Percentiles rank a stretch among this genome's conserved stretches.
Evolutionary conservation across 805 yeast species (phyloP).

Genomic region (Metschnikowia drakensbergensis): DNA sequence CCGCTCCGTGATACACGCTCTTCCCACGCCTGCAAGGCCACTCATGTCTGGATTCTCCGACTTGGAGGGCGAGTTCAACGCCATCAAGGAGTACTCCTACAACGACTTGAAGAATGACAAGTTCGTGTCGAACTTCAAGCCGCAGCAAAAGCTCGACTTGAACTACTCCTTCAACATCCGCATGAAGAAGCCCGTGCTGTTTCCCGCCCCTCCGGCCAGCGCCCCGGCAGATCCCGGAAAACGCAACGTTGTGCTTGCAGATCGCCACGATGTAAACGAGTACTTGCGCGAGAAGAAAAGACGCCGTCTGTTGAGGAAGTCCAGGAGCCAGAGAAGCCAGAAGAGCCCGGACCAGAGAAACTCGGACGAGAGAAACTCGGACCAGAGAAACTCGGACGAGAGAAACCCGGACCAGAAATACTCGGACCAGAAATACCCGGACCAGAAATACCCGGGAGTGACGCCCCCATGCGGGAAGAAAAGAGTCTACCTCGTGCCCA

Average conservation of each 20-base stretch:
- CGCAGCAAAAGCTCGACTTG: not conserved
- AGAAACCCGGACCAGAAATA: too few relatives aligned
- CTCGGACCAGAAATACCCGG: too few relatives aligned
- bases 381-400: too few relatives aligned
- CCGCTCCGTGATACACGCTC: too few relatives aligned
- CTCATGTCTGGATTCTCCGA: not conserved
- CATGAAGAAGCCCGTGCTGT: not conserved
- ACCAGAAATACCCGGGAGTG: too few relatives aligned
- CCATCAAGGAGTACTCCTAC: slow-evolving; percentile 23
- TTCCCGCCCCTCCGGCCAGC: not conserved
- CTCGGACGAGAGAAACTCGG: too few relatives aligned
- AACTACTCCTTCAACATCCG: slow-evolving; percentile 6
- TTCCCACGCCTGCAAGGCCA: not conserved
- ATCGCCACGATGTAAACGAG: not conserved
- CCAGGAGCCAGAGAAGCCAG: not conserved
- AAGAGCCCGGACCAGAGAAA: too few relatives aligned
- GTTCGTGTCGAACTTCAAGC: slow-evolving; percentile 19
- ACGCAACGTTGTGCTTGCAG: slow-evolving; percentile 1
- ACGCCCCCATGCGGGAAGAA: not conserved
- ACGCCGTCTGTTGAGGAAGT: not conserved
- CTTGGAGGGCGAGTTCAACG: slow-evolving; percentile 29
- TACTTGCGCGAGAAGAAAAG: not conserved
- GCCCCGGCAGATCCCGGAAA: not conserved
- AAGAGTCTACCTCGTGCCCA: slow-evolving; percentile 9
- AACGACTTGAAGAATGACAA: slow-evolving; percentile 18